phyloP scores from a whole-genome alignment of 2,329 filamentous ascomycete species.

The Grosmannia clavigera region DNA sequence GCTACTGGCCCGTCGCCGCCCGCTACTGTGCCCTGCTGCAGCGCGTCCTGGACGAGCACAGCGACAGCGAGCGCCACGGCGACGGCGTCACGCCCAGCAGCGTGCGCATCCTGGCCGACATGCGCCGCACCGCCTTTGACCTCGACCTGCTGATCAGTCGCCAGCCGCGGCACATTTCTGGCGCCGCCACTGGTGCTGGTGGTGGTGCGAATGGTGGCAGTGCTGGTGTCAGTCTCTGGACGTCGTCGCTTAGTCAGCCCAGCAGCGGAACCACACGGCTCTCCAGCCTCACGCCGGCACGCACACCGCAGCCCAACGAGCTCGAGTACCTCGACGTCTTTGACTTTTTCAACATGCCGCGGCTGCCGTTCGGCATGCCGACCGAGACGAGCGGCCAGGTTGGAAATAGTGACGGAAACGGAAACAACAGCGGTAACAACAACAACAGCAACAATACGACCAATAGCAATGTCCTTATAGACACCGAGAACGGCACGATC shows the following conservation, averaged over 20 bases:
- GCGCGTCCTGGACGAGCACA: constrained; percentile 75
- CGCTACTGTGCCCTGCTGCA: constrained; percentile 71
- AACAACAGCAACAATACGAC: not conserved
- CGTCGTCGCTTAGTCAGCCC: too few relatives aligned
- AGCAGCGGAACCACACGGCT: constrained; percentile 27
- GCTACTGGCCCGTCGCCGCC: constrained; percentile 74
- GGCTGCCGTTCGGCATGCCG: constrained; percentile 41
- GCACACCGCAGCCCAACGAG: constrained; percentile 66
- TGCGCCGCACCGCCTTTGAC: constrained; percentile 83
- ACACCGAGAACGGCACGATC: not conserved
- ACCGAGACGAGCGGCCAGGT: constrained; percentile 8
- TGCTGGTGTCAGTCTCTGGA: too few relatives aligned
- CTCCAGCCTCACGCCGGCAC: constrained; percentile 44
- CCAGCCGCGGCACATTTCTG: constrained; percentile 46
- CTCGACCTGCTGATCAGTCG: constrained; percentile 80
- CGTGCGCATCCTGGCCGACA: constrained; percentile 79
- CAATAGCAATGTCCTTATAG: not conserved
- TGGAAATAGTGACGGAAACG: constrained; percentile 4
- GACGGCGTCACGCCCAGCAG: constrained; percentile 69
- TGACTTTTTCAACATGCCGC: constrained; percentile 85
- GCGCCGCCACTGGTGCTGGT: constrained; percentile 3
- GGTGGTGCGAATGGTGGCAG: too few relatives aligned
- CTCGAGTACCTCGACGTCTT: constrained; percentile 88
- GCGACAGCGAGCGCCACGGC: constrained; percentile 62
- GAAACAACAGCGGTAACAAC: constrained; percentile 21